Evolutionary conservation across 73 alveolate species (phyloP).

Genomic region (Paramecium primaurelia): DNA sequence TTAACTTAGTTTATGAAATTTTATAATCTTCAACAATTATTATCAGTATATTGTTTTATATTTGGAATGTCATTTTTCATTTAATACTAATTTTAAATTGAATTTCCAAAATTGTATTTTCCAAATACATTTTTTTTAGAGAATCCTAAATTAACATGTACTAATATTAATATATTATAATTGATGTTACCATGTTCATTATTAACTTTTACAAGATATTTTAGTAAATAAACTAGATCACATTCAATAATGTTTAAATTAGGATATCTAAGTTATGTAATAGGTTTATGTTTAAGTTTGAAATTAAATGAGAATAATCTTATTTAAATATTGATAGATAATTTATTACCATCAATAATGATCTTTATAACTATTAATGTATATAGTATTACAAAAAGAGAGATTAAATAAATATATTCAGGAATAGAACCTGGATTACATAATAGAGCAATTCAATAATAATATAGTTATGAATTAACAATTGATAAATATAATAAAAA

Average conservation of each 20-base stretch:
- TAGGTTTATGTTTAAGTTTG: neutral
- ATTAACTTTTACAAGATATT: neutral
- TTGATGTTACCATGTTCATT: neutral
- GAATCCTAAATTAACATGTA: neutral
- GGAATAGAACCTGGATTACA: neutral
- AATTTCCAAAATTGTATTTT: neutral
- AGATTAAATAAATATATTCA: neutral
- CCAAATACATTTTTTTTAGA: neutral
- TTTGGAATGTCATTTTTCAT: neutral
- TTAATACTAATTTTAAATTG: neutral
- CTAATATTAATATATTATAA: neutral
- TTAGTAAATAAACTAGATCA: neutral
- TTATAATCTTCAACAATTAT: neutral
- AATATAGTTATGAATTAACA: neutral
- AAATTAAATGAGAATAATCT: neutral
- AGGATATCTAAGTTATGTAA: neutral
- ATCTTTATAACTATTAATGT: neutral
- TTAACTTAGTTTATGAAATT: neutral
- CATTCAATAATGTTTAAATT: neutral
- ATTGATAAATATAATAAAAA: neutral
- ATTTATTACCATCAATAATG: neutral
- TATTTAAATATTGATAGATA: neutral
- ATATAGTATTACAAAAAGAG: neutral
- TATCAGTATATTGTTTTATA: neutral
- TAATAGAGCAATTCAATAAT: neutral